phyloP scores from a whole-genome alignment of 1,139 yeast genomes.

The Saccharomyces pastorianus region DNA sequence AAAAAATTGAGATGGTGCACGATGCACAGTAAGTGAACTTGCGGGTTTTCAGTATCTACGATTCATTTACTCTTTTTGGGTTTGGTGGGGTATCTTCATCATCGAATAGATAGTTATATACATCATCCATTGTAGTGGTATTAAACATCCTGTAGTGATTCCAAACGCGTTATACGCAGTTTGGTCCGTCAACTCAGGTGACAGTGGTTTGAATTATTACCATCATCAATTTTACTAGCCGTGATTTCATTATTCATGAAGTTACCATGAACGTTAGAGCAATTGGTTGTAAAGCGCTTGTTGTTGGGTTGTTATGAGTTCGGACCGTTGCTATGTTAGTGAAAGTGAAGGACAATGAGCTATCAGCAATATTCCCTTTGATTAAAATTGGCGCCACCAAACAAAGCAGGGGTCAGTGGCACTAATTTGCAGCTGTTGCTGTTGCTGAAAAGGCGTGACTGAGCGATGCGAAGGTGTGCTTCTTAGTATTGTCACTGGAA shows the following conservation, averaged over 20 bases:
- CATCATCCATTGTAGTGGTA: constrained; percentile 27
- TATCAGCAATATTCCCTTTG: neutral
- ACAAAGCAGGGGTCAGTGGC: neutral
- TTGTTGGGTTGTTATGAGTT: neutral
- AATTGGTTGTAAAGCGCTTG: neutral
- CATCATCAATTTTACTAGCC: neutral
- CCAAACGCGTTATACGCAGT: constrained; percentile 15
- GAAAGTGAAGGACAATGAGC: neutral
- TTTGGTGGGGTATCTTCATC: constrained; percentile 11
- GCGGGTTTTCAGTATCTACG: neutral
- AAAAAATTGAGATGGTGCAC: neutral
- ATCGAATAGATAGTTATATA: constrained; percentile 22
- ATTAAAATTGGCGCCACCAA: neutral
- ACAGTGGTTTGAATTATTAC: neutral
- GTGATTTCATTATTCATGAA: neutral
- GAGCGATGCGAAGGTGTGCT: neutral
- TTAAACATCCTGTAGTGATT: constrained; percentile 15
- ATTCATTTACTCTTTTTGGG: neutral
- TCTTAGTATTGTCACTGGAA: neutral
- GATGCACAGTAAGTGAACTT: neutral
- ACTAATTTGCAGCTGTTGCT: neutral
- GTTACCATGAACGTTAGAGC: neutral
- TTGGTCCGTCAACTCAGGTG: constrained; percentile 17
- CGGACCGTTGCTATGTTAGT: neutral
- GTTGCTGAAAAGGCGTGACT: neutral